Base-by-base conservation (phyloP, 2,329 filamentous ascomycete genomes). In the Paracorniculantispora psalliotae region DNA sequence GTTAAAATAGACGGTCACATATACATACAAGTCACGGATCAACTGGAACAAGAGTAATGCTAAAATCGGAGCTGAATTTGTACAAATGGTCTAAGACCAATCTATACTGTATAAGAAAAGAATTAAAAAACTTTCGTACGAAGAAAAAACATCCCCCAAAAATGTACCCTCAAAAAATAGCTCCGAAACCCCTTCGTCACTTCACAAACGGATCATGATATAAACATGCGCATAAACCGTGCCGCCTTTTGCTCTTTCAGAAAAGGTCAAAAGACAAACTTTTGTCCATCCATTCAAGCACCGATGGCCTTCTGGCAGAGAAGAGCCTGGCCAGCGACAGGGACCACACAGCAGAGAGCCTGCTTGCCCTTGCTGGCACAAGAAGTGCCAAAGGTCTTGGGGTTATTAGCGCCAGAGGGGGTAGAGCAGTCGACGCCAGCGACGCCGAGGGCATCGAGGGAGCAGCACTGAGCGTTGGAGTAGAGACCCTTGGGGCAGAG, bases 301-400 rank as follows among this genome's bases (percentile, higher is more conserved):
- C 37, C 55, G 8, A 25, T 15, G 48, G 39, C 19, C 0, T 28
- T 6, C 25, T 13, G 0, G 26, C 55, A 58, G 33, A 58, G 47
- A 19, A 58, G 1, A 2, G 1, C 21, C 58, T 60, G 58, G 7
- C 37, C 46, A 6, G 9, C 52, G n/a, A 83, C 72, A 25, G 80
- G 80, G n/a, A 83, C 59, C 30, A 76, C 66, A 65, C 81, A 84
- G 76, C 81, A 83, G 66, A 76, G 78, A 56, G 79, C 79, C 60
- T 74, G 75, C 69, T 81, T 77, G 60, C 79, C 79, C 10, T 70
- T 67, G 13, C 63, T 69, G 10, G 77, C 57, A 66, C 79, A 81
- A 61, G 73, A 70, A 28, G 68, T 1, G 4, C 13, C 2, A 8
- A 56, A 56, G 0, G 19, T 23, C 28, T 17, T 7, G 0, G 12